Percentiles rank a stretch among this genome's conserved stretches.
phyloP scores from a whole-genome alignment of 2,329 filamentous ascomycete genomes.

The Sphaerulina populicola region DNA sequence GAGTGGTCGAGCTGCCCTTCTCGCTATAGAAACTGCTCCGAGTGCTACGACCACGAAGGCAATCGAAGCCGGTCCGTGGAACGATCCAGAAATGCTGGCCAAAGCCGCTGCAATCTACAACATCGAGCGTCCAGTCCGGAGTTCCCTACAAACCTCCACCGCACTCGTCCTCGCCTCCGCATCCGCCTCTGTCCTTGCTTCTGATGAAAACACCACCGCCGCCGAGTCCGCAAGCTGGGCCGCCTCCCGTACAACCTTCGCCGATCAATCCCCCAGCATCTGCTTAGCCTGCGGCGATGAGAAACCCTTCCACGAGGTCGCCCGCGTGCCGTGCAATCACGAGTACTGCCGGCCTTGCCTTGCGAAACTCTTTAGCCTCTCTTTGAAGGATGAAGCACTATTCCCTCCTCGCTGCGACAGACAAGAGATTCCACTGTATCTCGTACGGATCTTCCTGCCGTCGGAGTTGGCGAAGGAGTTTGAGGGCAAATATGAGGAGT shows the following conservation, averaged over 20 bases:
- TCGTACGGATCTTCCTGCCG: slow-evolving; percentile 34
- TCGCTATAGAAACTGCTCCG: too few relatives aligned
- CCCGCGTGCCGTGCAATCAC: slow-evolving; percentile 34
- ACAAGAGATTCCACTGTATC: slow-evolving; percentile 35
- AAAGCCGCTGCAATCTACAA: slow-evolving; percentile 22
- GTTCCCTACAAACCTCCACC: too few relatives aligned
- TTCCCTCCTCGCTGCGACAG: slow-evolving; percentile 51
- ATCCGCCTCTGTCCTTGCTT: too few relatives aligned
- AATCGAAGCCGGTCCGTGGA: too few relatives aligned
- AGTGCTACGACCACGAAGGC: too few relatives aligned
- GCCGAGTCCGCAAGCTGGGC: slow-evolving; percentile 21
- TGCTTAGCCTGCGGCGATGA: slow-evolving; percentile 29
- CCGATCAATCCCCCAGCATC: slow-evolving; percentile 2
- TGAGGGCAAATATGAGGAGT: slow-evolving; percentile 43
- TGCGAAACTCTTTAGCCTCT: slow-evolving; percentile 36
- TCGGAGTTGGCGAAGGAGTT: slow-evolving; percentile 34
- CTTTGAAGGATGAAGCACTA: slow-evolving; percentile 43
- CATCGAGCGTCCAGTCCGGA: too few relatives aligned
- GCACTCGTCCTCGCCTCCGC: too few relatives aligned
- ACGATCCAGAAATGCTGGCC: slow-evolving; percentile 18
- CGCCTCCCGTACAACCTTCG: slow-evolving; percentile 9
- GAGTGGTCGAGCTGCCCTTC: too few relatives aligned
- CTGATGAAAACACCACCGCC: slow-evolving; percentile 11
- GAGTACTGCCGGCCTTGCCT: slow-evolving; percentile 48
- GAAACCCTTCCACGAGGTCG: slow-evolving; percentile 26